Conservation (phyloP, 1,284 basidiomycete species). For the Ceratobasidium sp. region DNA sequence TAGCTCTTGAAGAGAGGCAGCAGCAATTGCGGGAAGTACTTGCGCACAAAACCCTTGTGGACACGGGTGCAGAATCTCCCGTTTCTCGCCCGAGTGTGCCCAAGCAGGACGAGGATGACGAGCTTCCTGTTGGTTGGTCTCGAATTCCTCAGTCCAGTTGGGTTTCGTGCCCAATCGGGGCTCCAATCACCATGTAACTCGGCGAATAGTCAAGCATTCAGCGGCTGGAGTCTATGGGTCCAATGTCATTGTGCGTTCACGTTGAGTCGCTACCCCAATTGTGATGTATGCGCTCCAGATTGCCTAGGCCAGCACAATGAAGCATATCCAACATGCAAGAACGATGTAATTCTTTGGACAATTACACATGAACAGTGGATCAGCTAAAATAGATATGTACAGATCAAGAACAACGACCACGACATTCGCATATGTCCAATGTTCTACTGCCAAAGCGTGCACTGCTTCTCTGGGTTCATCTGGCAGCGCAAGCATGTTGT, state of each 20-base stretch:
- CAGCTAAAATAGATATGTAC: slow-evolving; percentile 35
- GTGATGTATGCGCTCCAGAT: too few species aligned
- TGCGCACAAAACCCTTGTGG: background rate
- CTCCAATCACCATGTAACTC: slow-evolving; percentile 11
- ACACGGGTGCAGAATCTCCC: background rate
- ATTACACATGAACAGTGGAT: slow-evolving; percentile 27
- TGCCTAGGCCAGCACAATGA: too few species aligned
- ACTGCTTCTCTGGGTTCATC: slow-evolving; percentile 66
- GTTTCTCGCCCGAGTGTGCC: too few species aligned
- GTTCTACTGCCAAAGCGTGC: slow-evolving; percentile 69
- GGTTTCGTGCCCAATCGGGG: slow-evolving; percentile 36
- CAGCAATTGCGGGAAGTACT: slow-evolving; percentile 4
- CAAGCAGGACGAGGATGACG: background rate
- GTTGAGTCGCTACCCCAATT: too few species aligned
- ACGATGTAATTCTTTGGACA: background rate
- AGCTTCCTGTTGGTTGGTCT: slow-evolving; percentile 32
- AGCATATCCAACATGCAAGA: too few species aligned
- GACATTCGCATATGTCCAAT: background rate
- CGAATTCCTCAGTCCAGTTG: slow-evolving; percentile 35
- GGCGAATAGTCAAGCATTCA: too few species aligned
- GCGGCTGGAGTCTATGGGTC: too few species aligned
- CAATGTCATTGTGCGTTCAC: too few species aligned
- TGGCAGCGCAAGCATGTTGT: slow-evolving; percentile 66
- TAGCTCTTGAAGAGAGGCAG: slow-evolving; percentile 20
- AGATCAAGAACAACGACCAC: background rate